These are phyloP conservation scores for Madurella mycetomatis DNA, from an alignment of 2,329 filamentous ascomycete genomes.

Conservation along the genomic window DNA sequence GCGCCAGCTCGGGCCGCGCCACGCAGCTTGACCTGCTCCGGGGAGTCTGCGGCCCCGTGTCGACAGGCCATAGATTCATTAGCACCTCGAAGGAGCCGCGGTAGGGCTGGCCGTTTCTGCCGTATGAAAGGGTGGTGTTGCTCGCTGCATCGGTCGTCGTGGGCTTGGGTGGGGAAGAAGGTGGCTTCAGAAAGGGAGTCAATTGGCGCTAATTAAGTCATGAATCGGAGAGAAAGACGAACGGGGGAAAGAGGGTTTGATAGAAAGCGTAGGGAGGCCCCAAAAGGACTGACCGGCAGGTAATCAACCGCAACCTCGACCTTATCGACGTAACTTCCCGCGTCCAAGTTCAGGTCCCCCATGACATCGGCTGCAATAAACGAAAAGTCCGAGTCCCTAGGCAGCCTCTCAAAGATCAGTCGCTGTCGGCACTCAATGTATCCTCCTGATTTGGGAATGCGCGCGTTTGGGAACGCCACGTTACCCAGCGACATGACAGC, in stretches of 20 bases:
- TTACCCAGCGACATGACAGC: neutral
- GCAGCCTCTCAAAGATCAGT: neutral
- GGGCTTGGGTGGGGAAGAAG: neutral
- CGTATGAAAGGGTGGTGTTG: neutral
- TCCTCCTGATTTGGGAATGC: neutral
- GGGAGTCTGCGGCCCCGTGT: neutral
- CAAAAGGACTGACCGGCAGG: neutral
- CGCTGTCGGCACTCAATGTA: neutral
- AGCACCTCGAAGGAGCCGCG: neutral
- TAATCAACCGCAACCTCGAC: constrained; percentile 5
- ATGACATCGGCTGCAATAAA: neutral
- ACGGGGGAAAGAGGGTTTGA: neutral
- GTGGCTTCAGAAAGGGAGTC: neutral
- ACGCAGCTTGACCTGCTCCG: constrained; percentile 1
- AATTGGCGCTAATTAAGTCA: neutral
- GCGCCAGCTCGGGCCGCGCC: constrained; percentile 2
- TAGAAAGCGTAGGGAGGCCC: neutral
- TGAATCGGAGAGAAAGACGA: neutral
- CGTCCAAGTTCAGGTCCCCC: neutral
- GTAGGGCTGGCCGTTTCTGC: neutral
- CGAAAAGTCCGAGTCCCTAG: neutral
- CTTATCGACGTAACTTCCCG: neutral
- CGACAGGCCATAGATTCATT: neutral
- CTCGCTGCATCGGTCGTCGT: neutral
- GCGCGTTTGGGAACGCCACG: constrained; percentile 1